Conservation (phyloP, 179 eudicot species). For the Amaranthus tricolor region DNA sequence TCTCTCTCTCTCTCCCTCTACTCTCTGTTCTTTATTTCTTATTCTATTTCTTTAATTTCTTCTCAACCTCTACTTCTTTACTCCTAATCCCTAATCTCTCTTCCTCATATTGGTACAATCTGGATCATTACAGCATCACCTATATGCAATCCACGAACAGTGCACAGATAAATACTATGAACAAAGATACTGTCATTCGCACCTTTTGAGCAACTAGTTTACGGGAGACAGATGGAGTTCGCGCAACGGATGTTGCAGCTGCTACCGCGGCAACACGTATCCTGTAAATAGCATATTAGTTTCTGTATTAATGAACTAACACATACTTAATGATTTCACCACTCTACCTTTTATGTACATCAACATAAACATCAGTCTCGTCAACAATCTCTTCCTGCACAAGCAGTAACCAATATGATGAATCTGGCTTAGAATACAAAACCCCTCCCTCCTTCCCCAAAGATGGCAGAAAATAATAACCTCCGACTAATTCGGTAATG, state of each 20-base stretch:
- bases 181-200: slow-evolving; percentile 12
- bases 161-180: not conserved
- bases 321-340: not conserved
- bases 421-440: slow-evolving; percentile 13
- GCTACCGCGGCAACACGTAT: slow-evolving; percentile 50
- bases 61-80: too few species aligned
- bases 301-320: not conserved
- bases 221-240: slow-evolving; percentile 36
- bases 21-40: too few species aligned
- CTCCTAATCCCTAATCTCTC: too few species aligned
- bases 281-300: slow-evolving; percentile 23
- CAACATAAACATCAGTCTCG: slow-evolving; percentile 86
- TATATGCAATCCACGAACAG: not conserved
- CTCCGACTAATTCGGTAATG: not conserved
- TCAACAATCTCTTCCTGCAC: slow-evolving; percentile 92
- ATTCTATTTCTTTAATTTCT: too few species aligned
- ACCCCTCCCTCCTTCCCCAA: not conserved
- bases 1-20: too few species aligned
- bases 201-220: slow-evolving; percentile 30
- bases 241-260: slow-evolving; percentile 42
- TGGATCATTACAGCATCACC: not conserved
- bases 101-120: too few species aligned
- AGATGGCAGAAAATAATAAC: not conserved
- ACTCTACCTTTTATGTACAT: slow-evolving; percentile 84
- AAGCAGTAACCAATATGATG: not conserved